phyloP scores from a whole-genome alignment of 2,329 filamentous ascomycete species.

The Colletotrichum sublineola region DNA sequence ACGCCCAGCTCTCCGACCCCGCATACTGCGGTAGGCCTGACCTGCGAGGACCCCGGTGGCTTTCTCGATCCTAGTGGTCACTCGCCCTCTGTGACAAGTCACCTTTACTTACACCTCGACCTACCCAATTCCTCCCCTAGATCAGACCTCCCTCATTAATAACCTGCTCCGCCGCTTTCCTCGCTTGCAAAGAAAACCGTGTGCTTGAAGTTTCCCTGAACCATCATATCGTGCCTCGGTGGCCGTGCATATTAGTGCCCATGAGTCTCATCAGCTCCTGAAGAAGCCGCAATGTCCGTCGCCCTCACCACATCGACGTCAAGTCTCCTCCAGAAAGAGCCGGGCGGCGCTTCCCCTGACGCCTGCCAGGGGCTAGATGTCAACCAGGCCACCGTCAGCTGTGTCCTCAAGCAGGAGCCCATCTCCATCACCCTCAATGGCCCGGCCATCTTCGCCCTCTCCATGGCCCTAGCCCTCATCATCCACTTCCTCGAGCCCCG shows the following conservation, averaged over 20 bases:
- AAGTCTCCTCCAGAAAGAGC: conserved; percentile 31
- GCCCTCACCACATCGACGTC: conserved; percentile 37
- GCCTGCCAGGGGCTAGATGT: conserved; percentile 47
- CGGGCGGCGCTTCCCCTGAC: conserved; percentile 30
- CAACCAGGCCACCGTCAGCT: conserved; percentile 52
- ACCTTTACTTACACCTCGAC: not conserved
- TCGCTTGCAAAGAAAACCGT: not conserved
- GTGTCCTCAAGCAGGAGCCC: conserved; percentile 60
- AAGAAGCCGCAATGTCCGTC: conserved; percentile 38
- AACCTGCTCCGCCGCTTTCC: conserved; percentile 15
- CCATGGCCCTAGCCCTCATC: conserved; percentile 62
- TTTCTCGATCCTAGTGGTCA: conserved; percentile 37
- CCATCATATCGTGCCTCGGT: conserved; percentile 16
- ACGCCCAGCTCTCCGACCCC: conserved; percentile 32
- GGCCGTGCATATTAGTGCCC: conserved; percentile 43
- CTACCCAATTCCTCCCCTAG: not conserved
- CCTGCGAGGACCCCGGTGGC: conserved; percentile 30
- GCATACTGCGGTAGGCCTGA: conserved; percentile 27
- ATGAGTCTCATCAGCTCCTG: conserved; percentile 27
- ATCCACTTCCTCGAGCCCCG: conserved; percentile 65
- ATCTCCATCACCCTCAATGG: conserved; percentile 68
- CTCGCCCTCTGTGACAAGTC: conserved; percentile 32
- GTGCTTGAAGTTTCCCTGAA: conserved; percentile 11
- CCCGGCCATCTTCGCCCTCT: conserved; percentile 59
- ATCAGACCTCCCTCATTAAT: not conserved